These are phyloP conservation scores for Hemisphaericaspora xylanilytica DNA, from an alignment of 1,139 yeast genomes.

Conservation along the genomic window DNA sequence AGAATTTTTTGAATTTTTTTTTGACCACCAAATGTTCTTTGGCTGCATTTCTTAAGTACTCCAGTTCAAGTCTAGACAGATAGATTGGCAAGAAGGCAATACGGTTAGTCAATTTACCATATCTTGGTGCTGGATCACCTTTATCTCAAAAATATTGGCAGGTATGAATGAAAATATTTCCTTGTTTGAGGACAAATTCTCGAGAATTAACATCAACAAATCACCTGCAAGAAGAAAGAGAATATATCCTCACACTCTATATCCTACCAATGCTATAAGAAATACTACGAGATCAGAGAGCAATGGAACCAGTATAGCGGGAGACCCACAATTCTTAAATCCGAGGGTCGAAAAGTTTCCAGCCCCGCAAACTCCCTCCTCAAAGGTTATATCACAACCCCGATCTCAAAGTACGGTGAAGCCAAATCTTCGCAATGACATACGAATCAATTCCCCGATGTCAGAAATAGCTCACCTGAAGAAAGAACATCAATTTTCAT, in stretches of 20 bases:
- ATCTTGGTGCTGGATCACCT: not conserved
- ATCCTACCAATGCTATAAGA: constrained; percentile 14
- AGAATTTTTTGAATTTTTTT: not conserved
- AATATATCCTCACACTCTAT: constrained; percentile 22
- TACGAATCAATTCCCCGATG: constrained; percentile 16
- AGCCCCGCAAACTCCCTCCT: constrained; percentile 16
- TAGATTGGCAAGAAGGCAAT: too few relatives aligned
- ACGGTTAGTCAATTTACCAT: too few relatives aligned
- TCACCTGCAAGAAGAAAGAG: constrained; percentile 23
- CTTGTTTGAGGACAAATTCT: constrained; percentile 27
- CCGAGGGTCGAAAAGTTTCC: constrained; percentile 21
- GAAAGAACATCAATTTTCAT: constrained; percentile 26
- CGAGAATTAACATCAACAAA: constrained; percentile 24
- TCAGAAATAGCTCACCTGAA: constrained; percentile 14
- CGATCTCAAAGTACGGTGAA: constrained; percentile 9
- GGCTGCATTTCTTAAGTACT: not conserved
- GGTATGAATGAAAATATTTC: constrained; percentile 7
- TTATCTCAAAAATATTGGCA: not conserved
- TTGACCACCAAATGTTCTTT: not conserved
- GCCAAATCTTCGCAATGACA: not conserved
- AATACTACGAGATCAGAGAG: constrained; percentile 5
- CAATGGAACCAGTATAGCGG: not conserved
- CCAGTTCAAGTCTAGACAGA: too few relatives aligned
- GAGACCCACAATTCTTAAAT: constrained; percentile 3
- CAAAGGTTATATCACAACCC: not conserved